These are phyloP conservation scores for Boletus subparvulus DNA, from an alignment of 768 basidiomycete species.

Conservation along the genomic window DNA sequence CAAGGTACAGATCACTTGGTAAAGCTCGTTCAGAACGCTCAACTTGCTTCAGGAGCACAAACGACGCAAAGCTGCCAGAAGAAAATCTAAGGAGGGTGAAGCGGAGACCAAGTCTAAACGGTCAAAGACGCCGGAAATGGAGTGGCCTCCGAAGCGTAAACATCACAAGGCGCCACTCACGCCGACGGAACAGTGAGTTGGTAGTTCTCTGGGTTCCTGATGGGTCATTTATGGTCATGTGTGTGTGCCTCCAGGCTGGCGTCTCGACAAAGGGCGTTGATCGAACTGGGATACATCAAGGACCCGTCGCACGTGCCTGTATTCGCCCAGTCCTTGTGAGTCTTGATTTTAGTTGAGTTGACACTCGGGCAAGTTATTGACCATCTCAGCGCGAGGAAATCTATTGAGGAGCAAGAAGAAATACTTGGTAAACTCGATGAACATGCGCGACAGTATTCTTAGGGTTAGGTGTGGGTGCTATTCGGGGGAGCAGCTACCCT, in stretches of 20 bases:
- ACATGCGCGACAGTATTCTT: slow-evolving; percentile 19
- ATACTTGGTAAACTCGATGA: slow-evolving; percentile 45
- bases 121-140: slow-evolving; percentile 36
- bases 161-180: slow-evolving; percentile 52
- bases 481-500: not conserved
- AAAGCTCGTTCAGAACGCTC: not conserved
- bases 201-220: not conserved
- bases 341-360: slow-evolving; percentile 7
- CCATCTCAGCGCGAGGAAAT: slow-evolving; percentile 38
- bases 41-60: slow-evolving; percentile 26
- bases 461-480: not conserved
- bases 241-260: slow-evolving; percentile 41
- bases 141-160: slow-evolving; percentile 66
- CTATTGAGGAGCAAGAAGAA: slow-evolving; percentile 41
- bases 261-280: slow-evolving; percentile 57
- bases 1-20: slow-evolving; percentile 36
- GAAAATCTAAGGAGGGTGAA: slow-evolving; percentile 20
- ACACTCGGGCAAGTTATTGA: slow-evolving; percentile 1
- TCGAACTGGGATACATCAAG: slow-evolving; percentile 60
- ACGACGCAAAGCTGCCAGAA: slow-evolving; percentile 20
- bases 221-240: not conserved
- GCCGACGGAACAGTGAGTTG: slow-evolving; percentile 51
- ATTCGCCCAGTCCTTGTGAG: slow-evolving; percentile 71
- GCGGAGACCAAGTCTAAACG: slow-evolving; percentile 10
- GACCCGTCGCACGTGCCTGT: slow-evolving; percentile 47